Conservation (phyloP, 208 protist species). For the Endotrypanum monterogeii region DNA sequence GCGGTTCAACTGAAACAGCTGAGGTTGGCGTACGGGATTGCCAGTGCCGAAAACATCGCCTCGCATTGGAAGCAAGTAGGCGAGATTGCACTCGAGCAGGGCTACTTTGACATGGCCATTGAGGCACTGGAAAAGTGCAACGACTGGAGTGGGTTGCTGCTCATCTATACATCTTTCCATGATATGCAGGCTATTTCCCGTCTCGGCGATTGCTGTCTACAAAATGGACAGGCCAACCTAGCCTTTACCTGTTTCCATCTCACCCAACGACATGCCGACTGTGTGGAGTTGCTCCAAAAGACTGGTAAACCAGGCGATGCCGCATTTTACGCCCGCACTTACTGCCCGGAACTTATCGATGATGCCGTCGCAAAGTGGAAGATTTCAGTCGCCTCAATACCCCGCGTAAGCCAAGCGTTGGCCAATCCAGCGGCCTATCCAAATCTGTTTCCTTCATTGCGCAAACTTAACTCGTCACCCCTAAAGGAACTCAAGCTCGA, state of each 20-base stretch:
- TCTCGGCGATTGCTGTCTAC: slow-evolving; percentile 67
- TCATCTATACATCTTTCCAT: slow-evolving; percentile 77
- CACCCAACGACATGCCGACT: slow-evolving; percentile 68
- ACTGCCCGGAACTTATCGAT: slow-evolving; percentile 81
- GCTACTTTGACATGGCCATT: slow-evolving; percentile 84
- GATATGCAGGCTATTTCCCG: slow-evolving; percentile 70
- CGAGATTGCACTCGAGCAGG: slow-evolving; percentile 88
- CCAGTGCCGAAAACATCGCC: slow-evolving; percentile 51
- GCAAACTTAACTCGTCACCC: neutral
- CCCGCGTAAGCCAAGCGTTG: slow-evolving; percentile 84
- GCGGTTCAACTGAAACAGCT: slow-evolving; percentile 91
- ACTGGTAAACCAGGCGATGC: slow-evolving; percentile 92
- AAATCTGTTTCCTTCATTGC: slow-evolving; percentile 93
- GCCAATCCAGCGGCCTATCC: slow-evolving; percentile 93
- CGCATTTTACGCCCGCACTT: slow-evolving; percentile 96
- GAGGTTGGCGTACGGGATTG: slow-evolving; percentile 79
- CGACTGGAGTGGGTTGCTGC: slow-evolving; percentile 77
- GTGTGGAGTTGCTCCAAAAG: slow-evolving; percentile 85
- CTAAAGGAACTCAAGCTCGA: neutral
- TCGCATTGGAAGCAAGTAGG: slow-evolving; percentile 95
- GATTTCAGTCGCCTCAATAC: slow-evolving; percentile 65
- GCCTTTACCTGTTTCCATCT: slow-evolving; percentile 95
- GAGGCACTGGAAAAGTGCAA: slow-evolving; percentile 55
- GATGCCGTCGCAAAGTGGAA: slow-evolving; percentile 92
- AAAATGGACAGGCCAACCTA: slow-evolving; percentile 89